Percentiles rank a stretch among this genome's conserved stretches.
phyloP scores from a whole-genome alignment of 495 filamentous ascomycete species.

The Podospora australis region DNA sequence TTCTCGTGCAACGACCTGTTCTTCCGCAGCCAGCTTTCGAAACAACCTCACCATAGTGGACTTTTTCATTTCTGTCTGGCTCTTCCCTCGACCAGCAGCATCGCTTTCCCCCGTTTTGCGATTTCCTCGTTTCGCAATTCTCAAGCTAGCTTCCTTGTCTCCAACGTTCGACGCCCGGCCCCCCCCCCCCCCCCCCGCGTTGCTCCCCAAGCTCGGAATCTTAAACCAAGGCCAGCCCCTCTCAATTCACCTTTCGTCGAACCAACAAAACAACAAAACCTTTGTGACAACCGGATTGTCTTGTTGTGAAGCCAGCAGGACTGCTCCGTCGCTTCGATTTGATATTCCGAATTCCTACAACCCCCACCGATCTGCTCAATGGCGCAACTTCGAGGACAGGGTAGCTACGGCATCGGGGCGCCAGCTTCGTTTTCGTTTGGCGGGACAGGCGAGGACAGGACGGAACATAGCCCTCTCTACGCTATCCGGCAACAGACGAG shows the following conservation, averaged over 20 bases:
- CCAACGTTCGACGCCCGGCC: too few species aligned
- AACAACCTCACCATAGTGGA: not conserved
- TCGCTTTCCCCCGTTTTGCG: too few species aligned
- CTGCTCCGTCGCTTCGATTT: too few species aligned
- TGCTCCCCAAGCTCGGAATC: too few species aligned
- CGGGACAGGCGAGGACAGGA: conserved; percentile 43
- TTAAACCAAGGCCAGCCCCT: too few species aligned
- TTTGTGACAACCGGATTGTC: conserved; percentile 5
- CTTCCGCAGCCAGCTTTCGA: not conserved
- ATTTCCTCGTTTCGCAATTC: too few species aligned
- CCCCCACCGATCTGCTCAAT: conserved; percentile 39
- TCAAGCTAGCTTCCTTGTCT: too few species aligned
- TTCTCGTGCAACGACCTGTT: not conserved
- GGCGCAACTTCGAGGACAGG: conserved; percentile 95
- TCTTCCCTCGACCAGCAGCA: too few species aligned
- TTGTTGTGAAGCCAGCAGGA: conserved; percentile 18
- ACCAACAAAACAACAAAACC: not conserved
- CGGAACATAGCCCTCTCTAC: conserved; percentile 79
- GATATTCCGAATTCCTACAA: too few species aligned
- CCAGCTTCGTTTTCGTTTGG: conserved; percentile 73
- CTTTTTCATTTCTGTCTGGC: not conserved
- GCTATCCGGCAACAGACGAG: conserved; percentile 88
- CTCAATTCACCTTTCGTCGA: too few species aligned
- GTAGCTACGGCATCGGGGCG: conserved; percentile 85
- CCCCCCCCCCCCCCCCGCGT: too few species aligned